Base-by-base conservation (phyloP, 495 filamentous ascomycete species). In the Immersiella caudata region DNA sequence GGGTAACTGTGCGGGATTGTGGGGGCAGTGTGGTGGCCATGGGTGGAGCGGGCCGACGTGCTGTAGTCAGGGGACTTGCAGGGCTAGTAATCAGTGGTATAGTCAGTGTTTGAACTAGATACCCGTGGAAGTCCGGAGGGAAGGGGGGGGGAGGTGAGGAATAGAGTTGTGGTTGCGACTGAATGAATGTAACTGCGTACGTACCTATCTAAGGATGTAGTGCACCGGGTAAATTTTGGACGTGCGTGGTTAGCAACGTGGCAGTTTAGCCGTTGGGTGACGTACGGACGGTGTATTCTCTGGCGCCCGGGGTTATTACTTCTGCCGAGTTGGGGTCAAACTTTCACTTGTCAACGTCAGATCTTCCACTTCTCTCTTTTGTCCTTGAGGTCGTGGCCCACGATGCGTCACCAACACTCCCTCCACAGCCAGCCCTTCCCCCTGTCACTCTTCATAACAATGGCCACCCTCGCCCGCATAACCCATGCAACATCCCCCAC, bases 71-170 rank as follows among this genome's bases (percentile, higher is more conserved):
- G 71, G 74, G 21, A 74, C 74, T 6, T 79, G 77, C 69, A 65
- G 67, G 68, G 67, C 67, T 1, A n/a, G 56, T 8, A 79, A 78
- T 59, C 62, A 70, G 58, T 79, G 72, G 62, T 79, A 79, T 46
- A 76, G 75, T 18, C 77, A 79, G 68, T 79, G 76, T 67, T 64
- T 85, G 59, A 67, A 67, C 63, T 69, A 62, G 60, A 29, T 33
- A 3, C 8, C 29, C 8, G 29, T 3, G 29, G 29, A 33, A 4
- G 29, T 33, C 4, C 8, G 8, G 29, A 33, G 8, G 4, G 8
- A 33, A n/a, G n/a, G n/a, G n/a, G n/a, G n/a, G n/a, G n/a, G n/a
- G n/a, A n/a, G n/a, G n/a, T n/a, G n/a, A n/a, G n/a, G n/a, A n/a
- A n/a, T n/a, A n/a, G n/a, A n/a, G n/a, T n/a, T n/a, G n/a, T n/a